Percentiles rank a stretch among this genome's conserved stretches.
These are phyloP conservation scores for Xerocomus potaroensis DNA, from an alignment of 768 basidiomycete species.

Conservation along the genomic window DNA sequence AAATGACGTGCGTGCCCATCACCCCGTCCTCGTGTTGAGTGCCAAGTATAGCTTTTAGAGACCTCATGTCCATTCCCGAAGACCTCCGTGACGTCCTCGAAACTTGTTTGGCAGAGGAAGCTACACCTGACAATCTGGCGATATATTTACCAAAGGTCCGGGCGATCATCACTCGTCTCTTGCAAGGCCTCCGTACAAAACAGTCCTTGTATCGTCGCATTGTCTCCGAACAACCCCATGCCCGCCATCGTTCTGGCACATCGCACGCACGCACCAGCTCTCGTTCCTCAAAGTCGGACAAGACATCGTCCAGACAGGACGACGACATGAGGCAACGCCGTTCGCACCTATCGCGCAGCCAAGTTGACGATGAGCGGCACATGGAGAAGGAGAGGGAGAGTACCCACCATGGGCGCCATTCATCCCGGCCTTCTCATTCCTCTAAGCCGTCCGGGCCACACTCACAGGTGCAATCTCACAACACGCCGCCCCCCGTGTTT, in stretches of 20 bases:
- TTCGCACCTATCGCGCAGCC: slow-evolving; percentile 43
- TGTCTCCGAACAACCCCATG: slow-evolving; percentile 55
- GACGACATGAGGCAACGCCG: slow-evolving; percentile 44
- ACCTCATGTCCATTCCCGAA: slow-evolving; percentile 82
- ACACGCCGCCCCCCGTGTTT: slow-evolving; percentile 27
- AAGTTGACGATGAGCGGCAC: slow-evolving; percentile 34
- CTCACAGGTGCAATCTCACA: slow-evolving; percentile 26
- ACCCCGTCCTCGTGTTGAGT: slow-evolving; percentile 14
- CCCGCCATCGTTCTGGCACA: slow-evolving; percentile 33
- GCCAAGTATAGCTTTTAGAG: slow-evolving; percentile 45
- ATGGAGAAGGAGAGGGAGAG: slow-evolving; percentile 38
- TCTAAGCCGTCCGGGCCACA: slow-evolving; percentile 34
- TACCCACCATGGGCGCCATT: slow-evolving; percentile 35
- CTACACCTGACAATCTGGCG: slow-evolving; percentile 78
- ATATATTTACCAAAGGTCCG: slow-evolving; percentile 88
- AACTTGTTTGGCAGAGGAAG: slow-evolving; percentile 87
- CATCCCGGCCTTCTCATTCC: slow-evolving; percentile 39
- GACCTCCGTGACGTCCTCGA: slow-evolving; percentile 88
- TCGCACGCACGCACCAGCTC: slow-evolving; percentile 56
- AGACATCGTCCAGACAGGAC: slow-evolving; percentile 33
- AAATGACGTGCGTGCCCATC: slow-evolving; percentile 74
- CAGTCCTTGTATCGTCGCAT: slow-evolving; percentile 83
- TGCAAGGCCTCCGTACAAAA: slow-evolving; percentile 90
- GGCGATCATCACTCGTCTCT: slow-evolving; percentile 85
- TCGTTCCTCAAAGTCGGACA: slow-evolving; percentile 50